A percentile compares a stretch with the other conserved stretches of the same genome.
These are phyloP conservation scores for Xylaria acuta DNA, from an alignment of 495 filamentous ascomycete species.

Conservation along the genomic window DNA sequence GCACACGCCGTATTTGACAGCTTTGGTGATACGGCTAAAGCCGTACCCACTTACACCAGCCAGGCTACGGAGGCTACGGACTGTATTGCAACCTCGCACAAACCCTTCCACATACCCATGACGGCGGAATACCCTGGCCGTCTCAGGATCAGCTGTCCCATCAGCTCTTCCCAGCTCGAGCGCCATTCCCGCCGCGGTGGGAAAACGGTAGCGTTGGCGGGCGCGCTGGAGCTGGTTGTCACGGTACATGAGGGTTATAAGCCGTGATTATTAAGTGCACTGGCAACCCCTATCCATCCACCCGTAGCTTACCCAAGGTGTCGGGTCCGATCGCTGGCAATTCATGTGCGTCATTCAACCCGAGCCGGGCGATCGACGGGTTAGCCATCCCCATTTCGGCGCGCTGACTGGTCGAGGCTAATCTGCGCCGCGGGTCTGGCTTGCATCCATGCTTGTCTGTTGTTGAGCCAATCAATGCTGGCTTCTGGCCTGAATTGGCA, in stretches of 20 bases:
- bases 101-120: background rate
- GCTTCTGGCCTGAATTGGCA: slow-evolving; percentile 37
- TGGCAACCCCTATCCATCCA: slow-evolving; percentile 25
- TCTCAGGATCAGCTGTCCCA: slow-evolving; percentile 24
- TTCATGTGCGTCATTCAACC: slow-evolving; percentile 33
- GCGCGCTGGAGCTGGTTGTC: slow-evolving; percentile 9
- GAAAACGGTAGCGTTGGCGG: background rate
- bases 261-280: slow-evolving; percentile 3
- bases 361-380: slow-evolving; percentile 29
- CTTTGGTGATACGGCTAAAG: background rate
- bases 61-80: background rate
- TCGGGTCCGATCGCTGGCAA: slow-evolving; percentile 39
- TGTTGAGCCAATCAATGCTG: slow-evolving; percentile 37
- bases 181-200: slow-evolving; percentile 9
- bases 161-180: slow-evolving; percentile 22
- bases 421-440: slow-evolving; percentile 32
- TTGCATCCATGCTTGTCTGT: slow-evolving; percentile 36
- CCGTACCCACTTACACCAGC: slow-evolving; percentile 12
- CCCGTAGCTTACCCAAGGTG: slow-evolving; percentile 33
- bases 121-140: background rate
- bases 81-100: background rate
- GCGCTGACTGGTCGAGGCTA: slow-evolving; percentile 13
- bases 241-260: slow-evolving; percentile 1
- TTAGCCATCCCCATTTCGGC: slow-evolving; percentile 18
- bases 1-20: background rate